phyloP scores from a whole-genome alignment of 2,329 filamentous ascomycete species.

The Aspergillus awamori region DNA sequence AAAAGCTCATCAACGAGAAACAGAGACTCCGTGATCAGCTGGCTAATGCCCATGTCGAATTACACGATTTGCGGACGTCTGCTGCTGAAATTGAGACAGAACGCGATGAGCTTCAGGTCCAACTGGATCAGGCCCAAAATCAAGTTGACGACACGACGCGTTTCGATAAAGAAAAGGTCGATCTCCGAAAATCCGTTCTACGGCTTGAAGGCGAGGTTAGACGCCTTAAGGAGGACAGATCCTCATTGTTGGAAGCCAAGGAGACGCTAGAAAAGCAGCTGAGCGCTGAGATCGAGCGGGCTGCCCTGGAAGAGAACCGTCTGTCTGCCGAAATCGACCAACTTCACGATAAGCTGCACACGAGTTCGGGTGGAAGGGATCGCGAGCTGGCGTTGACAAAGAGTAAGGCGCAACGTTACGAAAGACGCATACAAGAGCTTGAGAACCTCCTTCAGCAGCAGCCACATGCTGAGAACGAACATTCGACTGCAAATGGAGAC shows the following conservation, averaged over 20 bases:
- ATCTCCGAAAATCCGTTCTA: constrained; percentile 67
- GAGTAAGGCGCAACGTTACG: constrained; percentile 66
- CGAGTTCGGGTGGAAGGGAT: constrained; percentile 45
- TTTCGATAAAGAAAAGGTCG: constrained; percentile 69
- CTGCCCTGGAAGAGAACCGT: constrained; percentile 66
- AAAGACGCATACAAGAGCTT: constrained; percentile 56
- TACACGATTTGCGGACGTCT: constrained; percentile 61
- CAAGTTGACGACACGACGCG: constrained; percentile 62
- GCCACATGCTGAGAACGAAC: constrained; percentile 43
- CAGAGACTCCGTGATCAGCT: constrained; percentile 66
- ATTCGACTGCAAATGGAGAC: constrained; percentile 47
- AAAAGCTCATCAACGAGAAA: constrained; percentile 62
- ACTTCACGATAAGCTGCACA: constrained; percentile 55
- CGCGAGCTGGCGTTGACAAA: constrained; percentile 57
- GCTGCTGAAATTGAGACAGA: constrained; percentile 64
- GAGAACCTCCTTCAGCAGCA: constrained; percentile 59
- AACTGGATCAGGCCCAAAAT: constrained; percentile 59
- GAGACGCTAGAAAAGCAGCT: constrained; percentile 64
- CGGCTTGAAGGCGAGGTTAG: constrained; percentile 70
- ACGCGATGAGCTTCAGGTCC: constrained; percentile 66
- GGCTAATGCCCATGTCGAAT: constrained; percentile 60
- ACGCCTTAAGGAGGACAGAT: constrained; percentile 66
- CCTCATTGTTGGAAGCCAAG: constrained; percentile 58
- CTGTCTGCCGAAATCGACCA: constrained; percentile 53
- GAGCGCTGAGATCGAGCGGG: constrained; percentile 67